A percentile compares a stretch with the other conserved stretches of the same genome.
Evolutionary conservation across 441 rosid genomes (phyloP).

Genomic region (Flueggea neowawraea): DNA sequence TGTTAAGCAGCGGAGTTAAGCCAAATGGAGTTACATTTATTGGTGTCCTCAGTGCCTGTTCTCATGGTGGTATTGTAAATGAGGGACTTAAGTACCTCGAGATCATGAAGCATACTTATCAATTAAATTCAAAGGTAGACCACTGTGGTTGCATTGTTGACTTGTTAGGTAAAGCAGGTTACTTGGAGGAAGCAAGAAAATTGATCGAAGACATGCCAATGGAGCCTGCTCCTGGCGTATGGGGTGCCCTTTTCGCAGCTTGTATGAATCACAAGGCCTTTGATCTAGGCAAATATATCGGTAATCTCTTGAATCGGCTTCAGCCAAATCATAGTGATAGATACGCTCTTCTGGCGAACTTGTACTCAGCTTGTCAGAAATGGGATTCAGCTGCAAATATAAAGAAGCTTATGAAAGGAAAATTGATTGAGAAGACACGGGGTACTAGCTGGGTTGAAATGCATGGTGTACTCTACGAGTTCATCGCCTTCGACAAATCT

Average conservation of each 20-base stretch:
- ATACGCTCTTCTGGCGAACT: constrained; percentile 61
- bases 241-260: constrained; percentile 72
- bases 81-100: constrained; percentile 53
- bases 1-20: constrained; percentile 24
- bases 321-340: constrained; percentile 57
- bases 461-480: constrained; percentile 22
- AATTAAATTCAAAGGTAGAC: constrained; percentile 60
- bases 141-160: constrained; percentile 81
- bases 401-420: constrained; percentile 60
- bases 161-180: constrained; percentile 68
- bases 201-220: constrained; percentile 58
- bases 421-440: constrained; percentile 54
- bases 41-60: constrained; percentile 71
- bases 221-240: too few relatives aligned
- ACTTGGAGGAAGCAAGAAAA: constrained; percentile 58
- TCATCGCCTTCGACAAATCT: constrained; percentile 26
- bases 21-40: constrained; percentile 70
- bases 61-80: constrained; percentile 65
- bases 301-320: constrained; percentile 41
- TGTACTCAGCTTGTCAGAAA: constrained; percentile 49
- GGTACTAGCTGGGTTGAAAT: constrained; percentile 79
- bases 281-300: constrained; percentile 40
- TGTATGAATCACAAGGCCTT: constrained; percentile 51
- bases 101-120: constrained; percentile 43
- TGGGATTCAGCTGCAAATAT: constrained; percentile 61